Base-by-base conservation (phyloP, 345 rosid genomes). In the Linum usitatissimum region DNA sequence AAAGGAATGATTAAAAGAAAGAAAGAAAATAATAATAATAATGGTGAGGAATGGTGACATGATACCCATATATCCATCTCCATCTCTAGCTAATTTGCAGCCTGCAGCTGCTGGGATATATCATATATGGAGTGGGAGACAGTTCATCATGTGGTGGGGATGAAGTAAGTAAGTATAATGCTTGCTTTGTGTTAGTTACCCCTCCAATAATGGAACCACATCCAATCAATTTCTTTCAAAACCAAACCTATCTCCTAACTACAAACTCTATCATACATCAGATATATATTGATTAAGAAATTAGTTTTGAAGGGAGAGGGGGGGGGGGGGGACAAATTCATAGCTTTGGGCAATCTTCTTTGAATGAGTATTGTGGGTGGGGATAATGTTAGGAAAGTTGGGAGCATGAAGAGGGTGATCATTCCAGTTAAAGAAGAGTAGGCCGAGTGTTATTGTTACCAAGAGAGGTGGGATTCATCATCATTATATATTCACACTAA, bases 21-120 rank as follows among this genome's bases (percentile, higher is more conserved):
- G n/a, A n/a, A n/a, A n/a, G n/a, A n/a, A n/a, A n/a, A n/a, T n/a
- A n/a, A n/a, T 71, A 55, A 65, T 67, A 42, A 75, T 74, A 71
- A 73, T 78, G 73, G 77, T 79, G 73, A 79, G 87, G 79, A 84
- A 78, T 42, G 74, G 77, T 80, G 94, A 79, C 91, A 85, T 81
- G 84, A 70, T 77, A 75, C 85, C 86, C 83, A 81, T 79, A n/a
- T n/a, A n/a, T n/a, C n/a, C n/a, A n/a, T n/a, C n/a, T n/a, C n/a
- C n/a, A n/a, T 78, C 70, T 76, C 77, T 67, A n/a, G n/a, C n/a
- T n/a, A n/a, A n/a, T n/a, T n/a, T n/a, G n/a, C n/a, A n/a, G n/a
- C n/a, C n/a, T n/a, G n/a, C n/a, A n/a, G n/a, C n/a, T n/a, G n/a
- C n/a, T n/a, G n/a, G n/a, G n/a, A n/a, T n/a, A n/a, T n/a, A n/a